Evolutionary conservation across 768 basidiomycete genomes (phyloP).

Genomic region (Leucosporidium creatinivorum): DNA sequence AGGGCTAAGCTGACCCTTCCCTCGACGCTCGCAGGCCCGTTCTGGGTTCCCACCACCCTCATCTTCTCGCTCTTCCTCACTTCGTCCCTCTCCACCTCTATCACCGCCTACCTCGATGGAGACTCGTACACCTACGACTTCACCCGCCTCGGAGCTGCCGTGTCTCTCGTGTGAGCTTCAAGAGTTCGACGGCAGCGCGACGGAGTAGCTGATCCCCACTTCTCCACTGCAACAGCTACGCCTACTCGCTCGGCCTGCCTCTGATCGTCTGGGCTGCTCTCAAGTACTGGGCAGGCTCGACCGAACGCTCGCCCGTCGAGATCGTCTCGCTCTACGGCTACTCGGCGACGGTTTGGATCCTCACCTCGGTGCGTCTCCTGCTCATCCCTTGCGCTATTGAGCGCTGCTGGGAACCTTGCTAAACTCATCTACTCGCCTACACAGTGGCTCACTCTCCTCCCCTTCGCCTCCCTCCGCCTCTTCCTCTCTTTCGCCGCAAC

Average conservation of each 20-base stretch:
- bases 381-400: too few relatives aligned
- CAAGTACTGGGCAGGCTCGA: conserved; percentile 69
- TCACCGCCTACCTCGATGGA: conserved; percentile 73
- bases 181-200: conserved; percentile 1
- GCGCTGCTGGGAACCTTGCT: too few relatives aligned
- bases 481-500: conserved; percentile 65
- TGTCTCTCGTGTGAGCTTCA: conserved; percentile 54
- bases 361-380: conserved; percentile 69
- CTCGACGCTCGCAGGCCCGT: conserved; percentile 66
- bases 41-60: conserved; percentile 95
- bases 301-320: conserved; percentile 82
- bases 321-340: conserved; percentile 47
- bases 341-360: conserved; percentile 77
- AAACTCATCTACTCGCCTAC: too few relatives aligned
- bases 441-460: conserved; percentile 32
- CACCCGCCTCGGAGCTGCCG: conserved; percentile 69
- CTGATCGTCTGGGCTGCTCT: conserved; percentile 74
- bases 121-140: conserved; percentile 73
- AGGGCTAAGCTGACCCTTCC: conserved; percentile 44
- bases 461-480: conserved; percentile 71
- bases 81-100: conserved; percentile 81
- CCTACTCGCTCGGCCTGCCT: conserved; percentile 77
- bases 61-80: conserved; percentile 88
- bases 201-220: not conserved
- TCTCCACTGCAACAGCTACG: conserved; percentile 47